Conservation (phyloP, 805 yeast species). For the Vanderwaltozyma yarrowii region DNA sequence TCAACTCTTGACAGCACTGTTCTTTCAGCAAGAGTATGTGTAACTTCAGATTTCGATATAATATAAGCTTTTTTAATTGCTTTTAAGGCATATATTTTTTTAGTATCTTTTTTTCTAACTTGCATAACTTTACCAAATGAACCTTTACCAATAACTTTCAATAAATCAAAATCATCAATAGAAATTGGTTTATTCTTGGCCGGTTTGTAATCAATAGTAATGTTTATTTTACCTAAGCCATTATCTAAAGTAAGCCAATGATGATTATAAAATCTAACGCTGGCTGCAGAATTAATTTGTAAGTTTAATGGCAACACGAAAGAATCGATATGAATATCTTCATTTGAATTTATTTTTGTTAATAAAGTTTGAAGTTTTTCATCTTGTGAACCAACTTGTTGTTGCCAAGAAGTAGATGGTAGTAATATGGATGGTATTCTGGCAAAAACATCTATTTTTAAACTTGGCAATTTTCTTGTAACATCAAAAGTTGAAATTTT, state of each 20-base stretch:
- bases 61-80: slow-evolving; percentile 88
- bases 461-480: slow-evolving; percentile 43
- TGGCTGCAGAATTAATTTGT: slow-evolving; percentile 35
- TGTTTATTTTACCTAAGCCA: slow-evolving; percentile 41
- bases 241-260: slow-evolving; percentile 35
- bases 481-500: slow-evolving; percentile 87
- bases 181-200: slow-evolving; percentile 54
- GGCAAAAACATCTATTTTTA: slow-evolving; percentile 68
- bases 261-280: slow-evolving; percentile 55
- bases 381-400: slow-evolving; percentile 13
- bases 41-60: slow-evolving; percentile 85
- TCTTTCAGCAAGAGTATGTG: slow-evolving; percentile 90
- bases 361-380: slow-evolving; percentile 16
- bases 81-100: slow-evolving; percentile 85
- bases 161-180: slow-evolving; percentile 81
- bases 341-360: slow-evolving; percentile 29
- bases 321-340: slow-evolving; percentile 70
- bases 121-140: slow-evolving; percentile 98
- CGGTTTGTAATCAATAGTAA: slow-evolving; percentile 60
- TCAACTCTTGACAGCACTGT: slow-evolving; percentile 86
- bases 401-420: slow-evolving; percentile 30
- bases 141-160: slow-evolving; percentile 94
- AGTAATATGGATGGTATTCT: slow-evolving; percentile 57
- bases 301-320: slow-evolving; percentile 49
- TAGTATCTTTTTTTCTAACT: slow-evolving; percentile 88